Evolutionary conservation across 169 alveolate species (phyloP).

Genomic region (Eimeria sp.): DNA sequence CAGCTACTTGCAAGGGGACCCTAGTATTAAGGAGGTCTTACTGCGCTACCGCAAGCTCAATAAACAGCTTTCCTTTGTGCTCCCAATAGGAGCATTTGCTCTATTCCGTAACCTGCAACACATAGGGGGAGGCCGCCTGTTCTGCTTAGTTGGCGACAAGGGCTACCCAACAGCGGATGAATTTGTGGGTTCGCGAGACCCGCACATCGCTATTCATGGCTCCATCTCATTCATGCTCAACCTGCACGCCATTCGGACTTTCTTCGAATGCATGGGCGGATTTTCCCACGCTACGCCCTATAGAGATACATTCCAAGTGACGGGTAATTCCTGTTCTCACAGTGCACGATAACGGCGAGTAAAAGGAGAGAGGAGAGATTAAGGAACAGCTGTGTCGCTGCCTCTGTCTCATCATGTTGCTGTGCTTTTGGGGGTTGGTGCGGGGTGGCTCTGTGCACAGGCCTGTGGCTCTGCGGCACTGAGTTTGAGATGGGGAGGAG

Average conservation of each 20-base stretch:
- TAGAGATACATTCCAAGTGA: constrained; percentile 91
- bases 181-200: constrained; percentile 88
- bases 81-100: constrained; percentile 90
- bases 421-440: background rate
- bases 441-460: background rate
- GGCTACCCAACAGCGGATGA: constrained; percentile 92
- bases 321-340: constrained; percentile 75
- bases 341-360: background rate
- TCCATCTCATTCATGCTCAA: constrained; percentile 92
- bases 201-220: constrained; percentile 93
- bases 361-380: background rate
- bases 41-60: constrained; percentile 85
- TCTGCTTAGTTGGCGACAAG: constrained; percentile 91
- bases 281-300: constrained; percentile 89
- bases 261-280: constrained; percentile 89
- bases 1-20: constrained; percentile 79
- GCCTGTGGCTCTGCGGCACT: constrained; percentile 76
- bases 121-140: constrained; percentile 86
- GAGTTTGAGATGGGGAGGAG: constrained; percentile 65
- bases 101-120: constrained; percentile 86
- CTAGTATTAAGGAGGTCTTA: constrained; percentile 84
- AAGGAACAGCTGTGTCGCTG: background rate
- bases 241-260: constrained; percentile 89
- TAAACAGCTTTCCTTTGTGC: constrained; percentile 88
- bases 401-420: background rate